Evolutionary conservation across 208 protist genomes (phyloP).

Genomic region (Herpetomonas tarakana): DNA sequence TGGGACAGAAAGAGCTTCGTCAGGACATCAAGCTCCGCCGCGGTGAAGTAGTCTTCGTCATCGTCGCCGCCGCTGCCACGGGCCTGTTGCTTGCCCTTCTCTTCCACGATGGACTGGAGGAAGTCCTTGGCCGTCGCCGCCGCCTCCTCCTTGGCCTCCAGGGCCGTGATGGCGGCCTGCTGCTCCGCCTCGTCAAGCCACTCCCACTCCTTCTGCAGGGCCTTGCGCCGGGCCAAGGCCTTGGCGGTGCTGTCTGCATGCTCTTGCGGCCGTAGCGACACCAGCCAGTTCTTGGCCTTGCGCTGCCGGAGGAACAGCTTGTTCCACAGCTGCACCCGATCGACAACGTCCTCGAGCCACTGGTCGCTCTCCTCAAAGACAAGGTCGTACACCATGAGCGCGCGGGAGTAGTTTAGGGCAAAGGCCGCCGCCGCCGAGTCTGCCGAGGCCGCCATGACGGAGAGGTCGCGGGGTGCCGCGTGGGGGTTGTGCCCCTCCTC

Average conservation of each 20-base stretch:
- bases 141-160: conserved; percentile 2
- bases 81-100: background rate
- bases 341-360: conserved; percentile 7
- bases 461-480: background rate
- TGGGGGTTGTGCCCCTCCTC: background rate
- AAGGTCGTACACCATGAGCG: conserved; percentile 6
- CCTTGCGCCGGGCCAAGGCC: background rate
- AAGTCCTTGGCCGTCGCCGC: background rate
- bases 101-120: background rate
- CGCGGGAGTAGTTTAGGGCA: background rate
- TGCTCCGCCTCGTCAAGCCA: conserved; percentile 18
- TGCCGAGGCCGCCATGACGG: background rate
- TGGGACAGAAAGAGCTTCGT: background rate
- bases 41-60: background rate
- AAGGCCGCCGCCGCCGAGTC: too few relatives aligned
- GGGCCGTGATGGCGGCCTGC: conserved; percentile 17
- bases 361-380: conserved; percentile 5
- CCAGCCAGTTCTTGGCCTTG: background rate
- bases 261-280: background rate
- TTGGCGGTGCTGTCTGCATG: background rate
- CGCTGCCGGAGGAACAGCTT: background rate
- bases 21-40: background rate
- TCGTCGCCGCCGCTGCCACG: background rate
- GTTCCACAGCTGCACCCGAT: conserved; percentile 11
- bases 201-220: background rate